phyloP scores from a whole-genome alignment of 164 flowering plant species.

The Stephania cephalantha region DNA sequence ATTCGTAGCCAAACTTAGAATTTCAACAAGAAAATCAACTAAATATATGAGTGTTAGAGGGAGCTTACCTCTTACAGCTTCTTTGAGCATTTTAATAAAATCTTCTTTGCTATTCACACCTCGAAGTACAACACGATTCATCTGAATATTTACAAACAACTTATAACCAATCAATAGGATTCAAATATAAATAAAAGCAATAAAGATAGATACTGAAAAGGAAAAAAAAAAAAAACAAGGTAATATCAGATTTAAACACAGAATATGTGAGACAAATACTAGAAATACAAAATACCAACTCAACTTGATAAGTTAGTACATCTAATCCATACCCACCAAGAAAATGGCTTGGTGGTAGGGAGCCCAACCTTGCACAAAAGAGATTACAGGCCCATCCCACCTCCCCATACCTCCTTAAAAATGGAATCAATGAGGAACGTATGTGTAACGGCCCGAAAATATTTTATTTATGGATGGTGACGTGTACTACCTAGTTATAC shows the following conservation, averaged over 20 bases:
- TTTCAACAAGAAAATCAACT: not conserved
- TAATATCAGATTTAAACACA: not conserved
- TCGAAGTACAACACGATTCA: slow-evolving; percentile 59
- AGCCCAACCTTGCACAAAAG: no score
- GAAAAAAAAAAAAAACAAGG: no score
- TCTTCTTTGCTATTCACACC: slow-evolving; percentile 55
- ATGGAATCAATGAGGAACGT: no score
- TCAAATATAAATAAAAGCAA: not conserved
- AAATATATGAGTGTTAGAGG: not conserved
- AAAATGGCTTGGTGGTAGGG: no score
- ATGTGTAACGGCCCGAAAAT: no score
- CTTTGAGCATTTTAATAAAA: slow-evolving; percentile 51
- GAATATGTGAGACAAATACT: not conserved
- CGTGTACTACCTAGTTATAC: no score
- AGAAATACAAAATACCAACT: not conserved
- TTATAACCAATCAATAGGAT: slow-evolving; percentile 14
- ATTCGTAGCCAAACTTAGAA: not conserved
- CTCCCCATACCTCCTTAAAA: no score
- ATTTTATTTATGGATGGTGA: no score
- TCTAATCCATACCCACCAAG: no score
- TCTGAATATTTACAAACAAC: slow-evolving; percentile 33
- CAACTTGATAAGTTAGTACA: not conserved
- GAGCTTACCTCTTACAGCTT: slow-evolving; percentile 54
- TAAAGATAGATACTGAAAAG: not conserved
- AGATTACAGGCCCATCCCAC: no score